Percentiles rank a stretch among this genome's conserved stretches.
Conservation (phyloP, 2,329 filamentous ascomycete genomes). For the Stachybotrys echinatus region DNA sequence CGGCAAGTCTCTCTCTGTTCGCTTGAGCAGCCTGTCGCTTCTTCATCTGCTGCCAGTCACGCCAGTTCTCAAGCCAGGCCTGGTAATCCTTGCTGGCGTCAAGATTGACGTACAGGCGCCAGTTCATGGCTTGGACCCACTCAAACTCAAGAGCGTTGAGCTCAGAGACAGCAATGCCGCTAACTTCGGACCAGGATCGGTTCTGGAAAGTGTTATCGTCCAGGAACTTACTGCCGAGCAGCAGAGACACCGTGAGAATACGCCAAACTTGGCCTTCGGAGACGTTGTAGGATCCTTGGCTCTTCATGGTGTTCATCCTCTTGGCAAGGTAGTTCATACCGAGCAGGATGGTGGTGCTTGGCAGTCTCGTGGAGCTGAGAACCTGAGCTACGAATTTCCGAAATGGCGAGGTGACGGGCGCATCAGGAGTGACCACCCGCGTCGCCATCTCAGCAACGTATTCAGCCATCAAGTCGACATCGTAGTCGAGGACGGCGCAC, state of each 20-base stretch:
- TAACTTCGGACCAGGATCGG: conserved; percentile 93
- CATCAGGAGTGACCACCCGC: conserved; percentile 49
- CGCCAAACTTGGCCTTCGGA: conserved; percentile 75
- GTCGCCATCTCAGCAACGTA: conserved; percentile 87
- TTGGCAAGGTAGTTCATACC: conserved; percentile 86
- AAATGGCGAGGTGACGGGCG: conserved; percentile 62
- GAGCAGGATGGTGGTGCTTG: conserved; percentile 84
- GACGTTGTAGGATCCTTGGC: conserved; percentile 46
- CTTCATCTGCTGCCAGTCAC: conserved; percentile 51
- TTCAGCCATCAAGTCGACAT: conserved; percentile 93
- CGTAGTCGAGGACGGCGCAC: conserved; percentile 90
- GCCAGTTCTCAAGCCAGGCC: conserved; percentile 57
- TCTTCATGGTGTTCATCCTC: conserved; percentile 70
- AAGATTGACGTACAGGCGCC: conserved; percentile 82
- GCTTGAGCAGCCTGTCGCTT: conserved; percentile 45
- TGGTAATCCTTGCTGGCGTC: conserved; percentile 67
- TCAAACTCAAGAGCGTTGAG: conserved; percentile 82
- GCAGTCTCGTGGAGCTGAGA: conserved; percentile 81
- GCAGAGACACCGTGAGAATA: conserved; percentile 76
- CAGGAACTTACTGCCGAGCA: conserved; percentile 90
- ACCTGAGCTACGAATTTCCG: conserved; percentile 91
- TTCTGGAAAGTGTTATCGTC: conserved; percentile 98
- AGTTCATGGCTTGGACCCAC: conserved; percentile 79
- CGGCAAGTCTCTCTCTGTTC: conserved; percentile 43
- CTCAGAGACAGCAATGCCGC: conserved; percentile 77